Base-by-base conservation (phyloP, 2,329 filamentous ascomycete genomes). In the Hypoxylon sp. region DNA sequence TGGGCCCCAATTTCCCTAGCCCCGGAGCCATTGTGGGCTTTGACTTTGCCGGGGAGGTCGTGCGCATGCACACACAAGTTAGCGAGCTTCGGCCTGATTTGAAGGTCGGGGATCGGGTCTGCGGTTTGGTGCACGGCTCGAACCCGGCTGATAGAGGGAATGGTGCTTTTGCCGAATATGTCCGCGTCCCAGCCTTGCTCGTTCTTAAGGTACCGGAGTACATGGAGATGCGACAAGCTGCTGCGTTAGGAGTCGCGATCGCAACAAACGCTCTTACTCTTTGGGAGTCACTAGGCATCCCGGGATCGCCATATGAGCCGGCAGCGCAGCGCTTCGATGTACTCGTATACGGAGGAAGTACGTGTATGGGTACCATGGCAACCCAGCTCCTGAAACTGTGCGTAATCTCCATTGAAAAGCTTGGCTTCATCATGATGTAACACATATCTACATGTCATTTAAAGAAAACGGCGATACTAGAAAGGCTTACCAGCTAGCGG, bases 21-120 rank as follows among this genome's bases (percentile, higher is more conserved):
- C 37, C 51, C 1, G 60, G 58, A 2, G 51, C 52, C 2, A 50
- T 61, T 13, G 26, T 59, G 13, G 64, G 66, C n/a, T 56, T 40
- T 12, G 63, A 64, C 37, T 63, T 49, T 21, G 47, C 64, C 3
- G 66, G 65, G 1, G 17, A 43, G 1, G 52, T 65, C 4, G 54
- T 60, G 2, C n/a, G n/a, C 4, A 6, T 31, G 12, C n/a, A 13
- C 5, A 13, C 12, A n/a, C 56, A 48, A 2, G 56, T 60, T 5
- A 59, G n/a, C n/a, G 29, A 31, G 8, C 4, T 8, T 6, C 3
- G n/a, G 3, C n/a, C n/a, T 5, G n/a, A 16, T 16, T 13, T 31
- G 5, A n/a, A 16, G 11, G 17, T 50, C 2, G 55, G 55, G 15
- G 51, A 52, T 16, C 23, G 27, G 3, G 47, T 59, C 17, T 35